Percentiles rank a stretch among this genome's conserved stretches.
phyloP scores from a whole-genome alignment of 768 basidiomycete species.

The Ramaria rubella region DNA sequence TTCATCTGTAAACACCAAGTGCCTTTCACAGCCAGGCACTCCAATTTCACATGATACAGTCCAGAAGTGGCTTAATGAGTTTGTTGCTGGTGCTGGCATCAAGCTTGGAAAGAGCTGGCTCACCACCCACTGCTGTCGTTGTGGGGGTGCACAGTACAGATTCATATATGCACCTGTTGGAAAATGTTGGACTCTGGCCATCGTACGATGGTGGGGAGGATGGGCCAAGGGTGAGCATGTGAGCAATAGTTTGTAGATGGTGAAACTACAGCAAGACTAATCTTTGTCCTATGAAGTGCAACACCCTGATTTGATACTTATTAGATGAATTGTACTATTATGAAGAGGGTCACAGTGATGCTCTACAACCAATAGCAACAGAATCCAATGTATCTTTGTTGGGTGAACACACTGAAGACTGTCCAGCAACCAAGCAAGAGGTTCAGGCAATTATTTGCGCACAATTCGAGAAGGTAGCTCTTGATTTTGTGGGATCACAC shows the following conservation, averaged over 20 bases:
- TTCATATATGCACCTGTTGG: constrained; percentile 32
- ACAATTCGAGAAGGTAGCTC: constrained; percentile 33
- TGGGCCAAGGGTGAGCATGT: constrained; percentile 32
- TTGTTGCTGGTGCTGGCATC: constrained; percentile 18
- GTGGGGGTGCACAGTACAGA: constrained; percentile 33
- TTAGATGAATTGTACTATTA: constrained; percentile 24
- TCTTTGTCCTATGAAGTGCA: constrained; percentile 10
- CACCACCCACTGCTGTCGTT: constrained; percentile 30
- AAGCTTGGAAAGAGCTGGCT: constrained; percentile 6
- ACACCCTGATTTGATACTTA: constrained; percentile 27
- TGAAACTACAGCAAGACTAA: constrained; percentile 8
- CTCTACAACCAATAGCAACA: background rate
- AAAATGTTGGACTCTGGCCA: constrained; percentile 29
- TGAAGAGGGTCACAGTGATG: constrained; percentile 21
- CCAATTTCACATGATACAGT: constrained; percentile 25
- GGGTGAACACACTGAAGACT: background rate
- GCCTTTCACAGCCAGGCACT: constrained; percentile 19
- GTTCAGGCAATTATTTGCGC: background rate
- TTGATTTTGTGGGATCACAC: background rate
- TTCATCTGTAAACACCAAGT: constrained; percentile 23
- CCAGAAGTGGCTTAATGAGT: constrained; percentile 25
- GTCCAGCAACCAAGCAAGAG: background rate
- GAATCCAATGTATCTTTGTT: constrained; percentile 1
- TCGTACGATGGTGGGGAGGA: constrained; percentile 38
- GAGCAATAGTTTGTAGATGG: constrained; percentile 27